phyloP scores from a whole-genome alignment of 768 basidiomycete genomes.

The Suillus sp. region DNA sequence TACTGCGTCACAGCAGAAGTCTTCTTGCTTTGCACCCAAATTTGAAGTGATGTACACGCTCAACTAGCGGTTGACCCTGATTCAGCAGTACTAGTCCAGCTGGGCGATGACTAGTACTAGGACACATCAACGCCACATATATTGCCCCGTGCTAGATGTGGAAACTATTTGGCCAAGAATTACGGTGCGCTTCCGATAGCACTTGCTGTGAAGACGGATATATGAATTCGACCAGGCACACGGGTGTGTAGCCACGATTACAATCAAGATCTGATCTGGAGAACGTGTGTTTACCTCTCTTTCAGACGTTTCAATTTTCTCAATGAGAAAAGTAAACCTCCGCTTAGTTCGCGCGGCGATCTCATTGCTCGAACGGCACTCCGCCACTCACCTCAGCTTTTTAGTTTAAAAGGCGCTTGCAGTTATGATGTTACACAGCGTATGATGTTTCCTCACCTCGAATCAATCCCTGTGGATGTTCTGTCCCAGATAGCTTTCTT shows the following conservation, averaged over 20 bases:
- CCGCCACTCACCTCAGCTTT: conserved; percentile 25
- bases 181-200: conserved; percentile 24
- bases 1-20: neutral
- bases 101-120: no score
- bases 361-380: conserved; percentile 37
- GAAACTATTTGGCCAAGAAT: conserved; percentile 11
- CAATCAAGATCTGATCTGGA: conserved; percentile 38
- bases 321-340: conserved; percentile 37
- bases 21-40: conserved; percentile 1
- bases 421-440: conserved; percentile 21
- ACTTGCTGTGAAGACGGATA: conserved; percentile 36
- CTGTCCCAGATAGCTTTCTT: conserved; percentile 57
- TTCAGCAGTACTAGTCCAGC: conserved; percentile 7
- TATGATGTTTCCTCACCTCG: conserved; percentile 49
- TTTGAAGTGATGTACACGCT: neutral
- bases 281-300: conserved; percentile 32
- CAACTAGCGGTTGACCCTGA: neutral
- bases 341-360: conserved; percentile 37
- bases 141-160: conserved; percentile 14
- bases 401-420: conserved; percentile 29
- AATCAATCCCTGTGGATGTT: conserved; percentile 55
- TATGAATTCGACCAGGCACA: conserved; percentile 39
- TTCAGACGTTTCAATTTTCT: conserved; percentile 38
- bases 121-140: conserved; percentile 10
- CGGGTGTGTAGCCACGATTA: conserved; percentile 30